These are phyloP conservation scores for Fistulifera pelliculosa DNA, from an alignment of 108 stramenopile species.

Conservation along the genomic window DNA sequence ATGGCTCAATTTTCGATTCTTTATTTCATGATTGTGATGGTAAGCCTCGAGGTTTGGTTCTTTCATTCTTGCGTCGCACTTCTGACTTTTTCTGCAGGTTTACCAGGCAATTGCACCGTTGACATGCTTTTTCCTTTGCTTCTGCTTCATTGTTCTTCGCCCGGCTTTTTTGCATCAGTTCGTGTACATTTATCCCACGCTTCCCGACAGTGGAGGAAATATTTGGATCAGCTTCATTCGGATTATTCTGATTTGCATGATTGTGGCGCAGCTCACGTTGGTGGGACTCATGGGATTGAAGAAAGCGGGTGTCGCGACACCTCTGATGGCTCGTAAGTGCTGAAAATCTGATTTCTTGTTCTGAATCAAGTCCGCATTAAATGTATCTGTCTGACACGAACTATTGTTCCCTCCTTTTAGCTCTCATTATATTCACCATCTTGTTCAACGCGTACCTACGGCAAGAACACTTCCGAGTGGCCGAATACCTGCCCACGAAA, in stretches of 20 bases:
- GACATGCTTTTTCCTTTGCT: conserved; percentile 31
- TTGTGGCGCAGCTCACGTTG: conserved; percentile 33
- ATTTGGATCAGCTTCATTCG: conserved; percentile 31
- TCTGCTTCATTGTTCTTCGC: conserved; percentile 40
- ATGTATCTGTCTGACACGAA: too few relatives aligned
- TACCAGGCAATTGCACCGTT: conserved; percentile 56
- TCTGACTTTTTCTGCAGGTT: not conserved
- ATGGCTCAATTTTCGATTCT: too few relatives aligned
- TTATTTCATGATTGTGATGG: too few relatives aligned
- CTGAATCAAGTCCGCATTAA: too few relatives aligned
- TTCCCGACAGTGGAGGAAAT: conserved; percentile 58
- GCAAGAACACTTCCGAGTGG: conserved; percentile 43
- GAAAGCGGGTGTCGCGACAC: conserved; percentile 12
- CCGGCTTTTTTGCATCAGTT: conserved; percentile 54
- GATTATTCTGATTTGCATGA: conserved; percentile 27
- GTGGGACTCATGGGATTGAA: conserved; percentile 27
- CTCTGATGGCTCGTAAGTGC: conserved; percentile 19
- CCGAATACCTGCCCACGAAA: conserved; percentile 33
- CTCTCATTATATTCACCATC: conserved; percentile 18
- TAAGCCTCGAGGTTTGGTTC: conserved; percentile 4
- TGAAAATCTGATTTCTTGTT: too few relatives aligned
- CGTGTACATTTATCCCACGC: conserved; percentile 52
- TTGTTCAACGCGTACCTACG: conserved; percentile 53
- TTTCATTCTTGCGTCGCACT: not conserved
- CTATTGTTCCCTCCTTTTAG: too few relatives aligned